phyloP scores from a whole-genome alignment of 2,329 filamentous ascomycete genomes.

The Erysiphe pulchra region DNA sequence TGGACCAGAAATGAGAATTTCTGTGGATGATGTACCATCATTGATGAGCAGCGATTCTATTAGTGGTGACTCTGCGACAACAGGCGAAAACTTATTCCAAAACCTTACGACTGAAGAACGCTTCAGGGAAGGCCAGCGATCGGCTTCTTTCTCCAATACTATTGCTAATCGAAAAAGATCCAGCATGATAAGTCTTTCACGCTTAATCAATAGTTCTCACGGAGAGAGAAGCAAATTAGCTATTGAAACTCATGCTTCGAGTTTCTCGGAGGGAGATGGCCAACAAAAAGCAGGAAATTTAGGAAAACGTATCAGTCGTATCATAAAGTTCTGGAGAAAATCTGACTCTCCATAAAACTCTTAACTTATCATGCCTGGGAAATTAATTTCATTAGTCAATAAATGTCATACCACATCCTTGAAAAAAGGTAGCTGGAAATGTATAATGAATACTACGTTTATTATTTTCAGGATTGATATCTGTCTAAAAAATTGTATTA shows the following conservation, averaged over 20 bases:
- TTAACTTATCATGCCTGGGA: background rate
- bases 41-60: conserved; percentile 53
- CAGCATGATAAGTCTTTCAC: conserved; percentile 52
- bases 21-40: conserved; percentile 49
- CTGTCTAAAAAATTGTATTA: background rate
- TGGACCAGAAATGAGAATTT: conserved; percentile 44
- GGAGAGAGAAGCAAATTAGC: conserved; percentile 52
- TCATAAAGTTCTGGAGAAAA: conserved; percentile 55
- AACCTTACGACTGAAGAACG: conserved; percentile 15
- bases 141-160: conserved; percentile 33
- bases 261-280: conserved; percentile 26
- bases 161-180: conserved; percentile 42
- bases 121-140: conserved; percentile 29
- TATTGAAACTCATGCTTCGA: conserved; percentile 27
- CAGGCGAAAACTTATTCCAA: background rate
- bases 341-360: background rate
- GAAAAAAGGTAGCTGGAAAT: background rate
- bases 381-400: background rate
- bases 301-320: conserved; percentile 41
- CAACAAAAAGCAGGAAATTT: conserved; percentile 39
- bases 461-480: too few species aligned
- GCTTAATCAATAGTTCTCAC: conserved; percentile 49
- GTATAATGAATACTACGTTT: too few species aligned
- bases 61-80: conserved; percentile 31
- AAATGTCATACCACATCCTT: background rate